These are phyloP conservation scores for Sinapis alba DNA, from an alignment of 441 rosid genomes.

Conservation along the genomic window DNA sequence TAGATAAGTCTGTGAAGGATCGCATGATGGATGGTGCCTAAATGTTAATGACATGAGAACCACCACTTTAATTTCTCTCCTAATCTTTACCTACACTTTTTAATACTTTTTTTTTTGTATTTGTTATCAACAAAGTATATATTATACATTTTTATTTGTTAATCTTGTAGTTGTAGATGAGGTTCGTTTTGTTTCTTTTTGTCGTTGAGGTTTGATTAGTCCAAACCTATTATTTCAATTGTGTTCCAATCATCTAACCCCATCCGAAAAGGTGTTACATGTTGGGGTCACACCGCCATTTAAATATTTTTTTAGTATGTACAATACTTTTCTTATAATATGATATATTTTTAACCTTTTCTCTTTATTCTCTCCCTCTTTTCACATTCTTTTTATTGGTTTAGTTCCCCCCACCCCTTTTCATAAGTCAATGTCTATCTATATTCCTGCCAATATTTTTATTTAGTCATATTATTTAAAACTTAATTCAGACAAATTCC, in stretches of 20 bases:
- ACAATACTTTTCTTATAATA: not conserved
- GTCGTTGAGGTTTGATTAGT: conserved; percentile 19
- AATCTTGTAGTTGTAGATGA: conserved; percentile 26
- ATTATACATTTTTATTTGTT: not conserved
- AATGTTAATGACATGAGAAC: conserved; percentile 42
- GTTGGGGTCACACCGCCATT: conserved; percentile 30
- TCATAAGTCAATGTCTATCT: conserved; percentile 64
- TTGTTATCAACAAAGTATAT: conserved; percentile 8
- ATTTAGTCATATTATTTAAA: not conserved
- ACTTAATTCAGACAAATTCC: not conserved
- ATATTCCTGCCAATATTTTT: conserved; percentile 13
- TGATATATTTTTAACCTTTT: conserved; percentile 22
- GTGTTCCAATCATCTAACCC: conserved; percentile 47
- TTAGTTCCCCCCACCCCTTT: conserved; percentile 30
- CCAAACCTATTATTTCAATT: conserved; percentile 33
- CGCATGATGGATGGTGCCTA: conserved; percentile 36
- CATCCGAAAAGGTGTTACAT: conserved; percentile 38
- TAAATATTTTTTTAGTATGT: not conserved
- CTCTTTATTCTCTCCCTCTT: conserved; percentile 26
- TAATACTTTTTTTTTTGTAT: not conserved
- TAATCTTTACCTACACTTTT: conserved; percentile 1
- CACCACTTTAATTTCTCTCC: conserved; percentile 30
- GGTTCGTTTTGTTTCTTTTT: conserved; percentile 14
- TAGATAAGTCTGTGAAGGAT: conserved; percentile 31
- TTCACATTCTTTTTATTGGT: conserved; percentile 16